Percentiles rank a stretch among this genome's conserved stretches.
These are phyloP conservation scores for Teratosphaeria viscida DNA, from an alignment of 2,329 filamentous ascomycete species.

Conservation along the genomic window DNA sequence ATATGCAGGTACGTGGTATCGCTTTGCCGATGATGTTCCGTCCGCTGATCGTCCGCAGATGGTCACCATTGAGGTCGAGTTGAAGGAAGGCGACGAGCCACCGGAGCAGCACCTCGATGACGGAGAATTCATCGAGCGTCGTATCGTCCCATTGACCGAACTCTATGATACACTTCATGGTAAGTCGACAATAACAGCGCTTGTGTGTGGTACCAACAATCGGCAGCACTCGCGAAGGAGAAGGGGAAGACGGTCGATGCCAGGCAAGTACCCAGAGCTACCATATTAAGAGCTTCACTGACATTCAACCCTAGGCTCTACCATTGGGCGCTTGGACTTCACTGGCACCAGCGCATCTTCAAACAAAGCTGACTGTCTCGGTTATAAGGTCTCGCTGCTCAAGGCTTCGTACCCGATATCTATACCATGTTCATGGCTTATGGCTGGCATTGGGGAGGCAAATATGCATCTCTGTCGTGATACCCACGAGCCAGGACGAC, in stretches of 20 bases:
- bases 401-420: constrained; percentile 22
- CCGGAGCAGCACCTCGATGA: constrained; percentile 51
- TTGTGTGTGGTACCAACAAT: background rate
- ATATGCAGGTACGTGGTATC: constrained; percentile 42
- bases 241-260: constrained; percentile 46
- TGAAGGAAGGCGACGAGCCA: constrained; percentile 40
- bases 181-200: constrained; percentile 14
- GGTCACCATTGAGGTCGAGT: constrained; percentile 48
- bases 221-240: constrained; percentile 27
- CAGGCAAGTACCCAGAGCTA: constrained; percentile 14
- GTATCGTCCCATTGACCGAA: constrained; percentile 47
- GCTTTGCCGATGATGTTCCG: background rate
- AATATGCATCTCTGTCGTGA: background rate
- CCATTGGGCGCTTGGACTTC: constrained; percentile 50
- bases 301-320: constrained; percentile 37
- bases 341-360: constrained; percentile 29
- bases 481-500: background rate
- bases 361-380: constrained; percentile 17
- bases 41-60: constrained; percentile 23
- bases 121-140: constrained; percentile 51
- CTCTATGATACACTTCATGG: constrained; percentile 45
- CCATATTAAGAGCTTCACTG: constrained; percentile 1
- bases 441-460: constrained; percentile 20
- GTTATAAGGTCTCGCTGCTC: constrained; percentile 16
- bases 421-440: constrained; percentile 24